phyloP scores from a whole-genome alignment of 371 early-diverging fungal genomes.

The Batkoa obscura region DNA sequence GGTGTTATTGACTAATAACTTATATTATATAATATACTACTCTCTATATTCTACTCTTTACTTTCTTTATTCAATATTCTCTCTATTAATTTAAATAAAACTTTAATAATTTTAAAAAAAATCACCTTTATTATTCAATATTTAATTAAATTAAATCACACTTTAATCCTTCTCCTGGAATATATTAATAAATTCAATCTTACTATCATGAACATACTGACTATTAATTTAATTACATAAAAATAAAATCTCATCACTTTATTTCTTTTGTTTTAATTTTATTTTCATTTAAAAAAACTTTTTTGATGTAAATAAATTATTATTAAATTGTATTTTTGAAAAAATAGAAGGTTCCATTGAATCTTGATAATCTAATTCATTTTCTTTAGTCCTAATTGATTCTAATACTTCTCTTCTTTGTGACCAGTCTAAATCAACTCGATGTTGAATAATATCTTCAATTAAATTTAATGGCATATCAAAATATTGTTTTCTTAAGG shows the following conservation, averaged over 20 bases:
- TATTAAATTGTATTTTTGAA: neutral
- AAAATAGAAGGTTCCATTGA: neutral
- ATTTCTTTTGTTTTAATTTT: neutral
- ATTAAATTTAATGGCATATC: slow-evolving; percentile 63
- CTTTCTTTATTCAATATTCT: too few relatives aligned
- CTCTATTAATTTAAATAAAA: neutral
- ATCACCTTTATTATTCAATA: neutral
- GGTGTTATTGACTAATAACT: too few relatives aligned
- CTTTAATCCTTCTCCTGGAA: neutral
- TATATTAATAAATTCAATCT: neutral
- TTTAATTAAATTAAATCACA: neutral
- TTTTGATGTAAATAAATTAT: neutral
- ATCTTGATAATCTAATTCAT: neutral
- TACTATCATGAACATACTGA: neutral
- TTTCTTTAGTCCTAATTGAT: slow-evolving; percentile 17
- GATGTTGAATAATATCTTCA: slow-evolving; percentile 47
- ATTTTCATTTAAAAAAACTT: neutral
- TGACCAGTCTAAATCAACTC: slow-evolving; percentile 58
- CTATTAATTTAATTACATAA: too few relatives aligned
- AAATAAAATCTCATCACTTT: too few relatives aligned
- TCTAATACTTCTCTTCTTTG: slow-evolving; percentile 60
- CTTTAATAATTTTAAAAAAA: neutral
- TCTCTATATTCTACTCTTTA: too few relatives aligned
- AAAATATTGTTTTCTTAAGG: slow-evolving; percentile 52
- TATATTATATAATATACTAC: too few relatives aligned